A percentile compares a stretch with the other conserved stretches of the same genome.
Evolutionary conservation across 176 grass and related monocot genomes (phyloP).

Genomic region (Hyparrhenia diplandra): DNA sequence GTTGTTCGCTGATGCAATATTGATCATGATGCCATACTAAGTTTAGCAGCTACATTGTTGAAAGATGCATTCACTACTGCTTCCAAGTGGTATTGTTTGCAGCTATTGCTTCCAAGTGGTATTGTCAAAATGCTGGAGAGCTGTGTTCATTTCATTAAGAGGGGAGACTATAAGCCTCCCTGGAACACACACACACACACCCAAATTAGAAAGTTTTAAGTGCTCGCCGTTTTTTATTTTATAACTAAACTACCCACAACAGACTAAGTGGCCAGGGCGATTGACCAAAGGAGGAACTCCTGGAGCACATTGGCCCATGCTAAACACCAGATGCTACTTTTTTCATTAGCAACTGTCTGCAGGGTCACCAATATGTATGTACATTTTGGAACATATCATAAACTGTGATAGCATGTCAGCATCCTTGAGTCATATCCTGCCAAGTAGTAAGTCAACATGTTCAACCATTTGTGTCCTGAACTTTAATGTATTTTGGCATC

Average conservation of each 20-base stretch:
- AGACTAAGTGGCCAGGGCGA: neutral
- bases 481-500: neutral
- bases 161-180: neutral
- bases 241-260: neutral
- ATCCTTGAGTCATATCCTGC: neutral
- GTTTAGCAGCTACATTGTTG: slow-evolving; percentile 3
- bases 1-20: neutral
- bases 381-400: slow-evolving; percentile 1
- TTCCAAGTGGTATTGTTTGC: neutral
- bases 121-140: neutral
- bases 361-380: neutral
- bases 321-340: neutral
- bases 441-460: neutral
- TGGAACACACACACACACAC: neutral
- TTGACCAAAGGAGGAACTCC: neutral
- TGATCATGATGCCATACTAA: neutral
- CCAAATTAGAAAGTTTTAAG: neutral
- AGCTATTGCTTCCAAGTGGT: neutral
- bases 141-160: neutral
- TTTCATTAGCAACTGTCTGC: neutral
- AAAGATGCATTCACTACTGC: slow-evolving; percentile 10
- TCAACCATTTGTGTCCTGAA: neutral
- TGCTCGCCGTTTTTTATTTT: neutral
- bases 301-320: neutral
- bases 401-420: neutral